Base-by-base conservation (phyloP, 129 eudicot species). In the Pulicaria dysenterica region DNA sequence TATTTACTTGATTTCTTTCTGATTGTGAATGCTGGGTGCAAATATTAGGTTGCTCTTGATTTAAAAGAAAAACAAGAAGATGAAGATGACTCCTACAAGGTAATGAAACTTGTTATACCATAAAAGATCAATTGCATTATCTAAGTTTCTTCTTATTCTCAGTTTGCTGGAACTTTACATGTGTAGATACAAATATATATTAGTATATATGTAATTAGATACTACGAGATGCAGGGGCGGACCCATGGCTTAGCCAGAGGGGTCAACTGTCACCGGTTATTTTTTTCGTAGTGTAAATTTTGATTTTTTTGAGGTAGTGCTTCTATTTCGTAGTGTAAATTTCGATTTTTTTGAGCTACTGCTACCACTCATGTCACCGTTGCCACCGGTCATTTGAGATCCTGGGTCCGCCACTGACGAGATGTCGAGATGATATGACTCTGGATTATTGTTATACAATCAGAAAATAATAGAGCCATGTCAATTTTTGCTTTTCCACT, bases 1-100 rank as follows among this genome's bases (percentile, higher is more conserved):
- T 31, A 16, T 8, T 46, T 19, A 39, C 39, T 70, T 24, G 14
- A 41, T 38, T 41, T 69, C 15, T 51, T 45, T 48, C 17, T 46
- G 17, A 47, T 34, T 60, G 40, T 60, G 67, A 34, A 37, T 45
- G 46, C 9, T 59, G 36, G 46, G 58, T 36, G 75, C 43, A 64
- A 46, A 62, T 64, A 44, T 24, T 34, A 74, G 79, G 79, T 51
- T 49, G 64, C 55, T 6, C 64, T 17, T 51, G 38, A 34, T 63
- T 54, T 64, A 43, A 51, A 74, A 64, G 44, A 64, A 19, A 74
- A 64, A 51, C 44, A 40, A 16, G 64, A 64, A 63, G 64, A 74
- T n/a, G 40, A 56, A 54, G 76, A 34, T 56, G 37, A 53, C 56
- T 63, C 45, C 55, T 74, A 74, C 79, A 74, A 74, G 79, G 79